Conservation (phyloP, 1,284 basidiomycete species). For the Malassezia vespertilionis region DNA sequence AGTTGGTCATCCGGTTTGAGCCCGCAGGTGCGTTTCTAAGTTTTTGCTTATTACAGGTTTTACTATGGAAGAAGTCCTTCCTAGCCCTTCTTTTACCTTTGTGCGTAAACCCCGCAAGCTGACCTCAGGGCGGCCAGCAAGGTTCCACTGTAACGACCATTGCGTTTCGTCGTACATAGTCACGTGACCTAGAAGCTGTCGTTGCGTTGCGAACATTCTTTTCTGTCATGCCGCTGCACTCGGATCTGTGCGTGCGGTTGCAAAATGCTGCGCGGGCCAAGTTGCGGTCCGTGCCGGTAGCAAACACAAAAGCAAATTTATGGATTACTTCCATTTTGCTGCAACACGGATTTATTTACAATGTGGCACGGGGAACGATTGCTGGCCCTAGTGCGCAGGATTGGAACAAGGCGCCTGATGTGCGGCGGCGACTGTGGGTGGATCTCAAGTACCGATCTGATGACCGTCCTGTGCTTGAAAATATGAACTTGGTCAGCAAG, state of each 20-base stretch:
- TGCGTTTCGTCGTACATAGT: conserved; percentile 21
- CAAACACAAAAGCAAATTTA: conserved; percentile 69
- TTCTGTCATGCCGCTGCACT: conserved; percentile 52
- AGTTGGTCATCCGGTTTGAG: conserved; percentile 58
- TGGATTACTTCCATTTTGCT: conserved; percentile 73
- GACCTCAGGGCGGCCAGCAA: conserved; percentile 23
- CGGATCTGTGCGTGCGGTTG: conserved; percentile 64
- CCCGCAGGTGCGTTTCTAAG: conserved; percentile 9
- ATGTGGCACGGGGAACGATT: conserved; percentile 66
- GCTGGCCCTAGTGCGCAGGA: conserved; percentile 56
- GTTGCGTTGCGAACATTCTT: neutral
- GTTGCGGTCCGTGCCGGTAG: conserved; percentile 61
- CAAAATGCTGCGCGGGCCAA: conserved; percentile 80
- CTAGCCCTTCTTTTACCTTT: conserved; percentile 35
- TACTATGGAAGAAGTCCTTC: conserved; percentile 27
- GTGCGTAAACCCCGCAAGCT: conserved; percentile 14
- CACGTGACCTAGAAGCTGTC: conserved; percentile 12
- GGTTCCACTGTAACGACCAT: conserved; percentile 32
- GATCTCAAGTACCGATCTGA: conserved; percentile 71
- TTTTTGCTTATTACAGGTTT: conserved; percentile 17
- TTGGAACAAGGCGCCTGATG: conserved; percentile 53
- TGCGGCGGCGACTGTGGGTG: conserved; percentile 59
- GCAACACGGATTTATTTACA: conserved; percentile 71
- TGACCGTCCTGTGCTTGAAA: conserved; percentile 64
- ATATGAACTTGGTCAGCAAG: conserved; percentile 63